These are phyloP conservation scores for Talaromyces funiculosus DNA, from an alignment of 2,329 filamentous ascomycete species.

Conservation along the genomic window DNA sequence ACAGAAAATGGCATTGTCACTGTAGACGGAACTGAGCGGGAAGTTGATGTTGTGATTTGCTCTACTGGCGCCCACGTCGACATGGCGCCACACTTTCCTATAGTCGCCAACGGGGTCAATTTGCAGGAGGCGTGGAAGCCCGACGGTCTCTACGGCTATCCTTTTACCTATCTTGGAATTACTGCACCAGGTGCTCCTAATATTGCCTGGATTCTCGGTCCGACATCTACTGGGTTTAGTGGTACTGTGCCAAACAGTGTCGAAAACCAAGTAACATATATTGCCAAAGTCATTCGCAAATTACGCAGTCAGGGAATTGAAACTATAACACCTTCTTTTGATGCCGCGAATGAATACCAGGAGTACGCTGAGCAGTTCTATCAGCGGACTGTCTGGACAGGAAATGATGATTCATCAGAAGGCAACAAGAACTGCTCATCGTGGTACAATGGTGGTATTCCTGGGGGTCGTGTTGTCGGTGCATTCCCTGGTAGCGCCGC, in stretches of 20 bases:
- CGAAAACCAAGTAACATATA: slow-evolving; percentile 61
- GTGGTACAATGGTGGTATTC: slow-evolving; percentile 64
- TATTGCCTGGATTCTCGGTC: slow-evolving; percentile 59
- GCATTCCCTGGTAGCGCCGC: slow-evolving; percentile 65
- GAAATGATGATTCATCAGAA: slow-evolving; percentile 36
- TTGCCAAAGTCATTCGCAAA: slow-evolving; percentile 64
- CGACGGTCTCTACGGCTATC: slow-evolving; percentile 54
- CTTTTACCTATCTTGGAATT: slow-evolving; percentile 62
- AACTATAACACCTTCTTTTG: slow-evolving; percentile 51
- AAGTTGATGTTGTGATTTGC: slow-evolving; percentile 62
- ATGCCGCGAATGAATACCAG: slow-evolving; percentile 55
- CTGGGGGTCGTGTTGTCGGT: slow-evolving; percentile 60
- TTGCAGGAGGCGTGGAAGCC: slow-evolving; percentile 53
- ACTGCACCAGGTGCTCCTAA: slow-evolving; percentile 63
- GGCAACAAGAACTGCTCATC: slow-evolving; percentile 56
- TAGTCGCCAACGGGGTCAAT: slow-evolving; percentile 51
- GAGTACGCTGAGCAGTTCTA: slow-evolving; percentile 46
- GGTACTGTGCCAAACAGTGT: slow-evolving; percentile 63
- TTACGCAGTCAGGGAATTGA: slow-evolving; percentile 60
- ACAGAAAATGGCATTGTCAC: slow-evolving; percentile 57
- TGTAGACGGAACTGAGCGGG: slow-evolving; percentile 49
- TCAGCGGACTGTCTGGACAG: slow-evolving; percentile 44
- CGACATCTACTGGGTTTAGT: slow-evolving; percentile 54
- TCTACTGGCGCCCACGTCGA: slow-evolving; percentile 62
- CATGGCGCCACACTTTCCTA: slow-evolving; percentile 55